phyloP scores from a whole-genome alignment of 2,329 filamentous ascomycete species.

The Aspergillus caelatus region DNA sequence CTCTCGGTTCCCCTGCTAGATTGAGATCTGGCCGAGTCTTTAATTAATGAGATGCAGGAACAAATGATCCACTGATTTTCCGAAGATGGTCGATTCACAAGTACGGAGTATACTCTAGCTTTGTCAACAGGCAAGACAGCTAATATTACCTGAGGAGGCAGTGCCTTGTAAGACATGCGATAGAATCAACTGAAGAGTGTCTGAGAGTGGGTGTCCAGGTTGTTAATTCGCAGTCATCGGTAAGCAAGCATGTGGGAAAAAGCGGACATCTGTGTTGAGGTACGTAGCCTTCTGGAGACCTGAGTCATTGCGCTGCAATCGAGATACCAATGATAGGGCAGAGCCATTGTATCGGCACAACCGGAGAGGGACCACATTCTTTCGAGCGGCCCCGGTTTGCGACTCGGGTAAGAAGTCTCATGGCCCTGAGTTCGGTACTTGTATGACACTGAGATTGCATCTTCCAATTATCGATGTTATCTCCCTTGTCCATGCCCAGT shows the following conservation, averaged over 20 bases:
- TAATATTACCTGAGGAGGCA: not conserved
- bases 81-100: not conserved
- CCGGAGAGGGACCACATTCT: not conserved
- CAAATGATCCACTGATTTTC: slow-evolving; percentile 13
- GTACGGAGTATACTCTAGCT: not conserved
- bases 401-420: slow-evolving; percentile 5
- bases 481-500: not conserved
- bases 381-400: not conserved
- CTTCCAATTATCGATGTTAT: not conserved
- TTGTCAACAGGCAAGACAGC: not conserved
- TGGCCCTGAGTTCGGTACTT: not conserved
- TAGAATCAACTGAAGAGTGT: not conserved
- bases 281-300: slow-evolving; percentile 6
- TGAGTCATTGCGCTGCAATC: not conserved
- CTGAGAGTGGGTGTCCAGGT: not conserved
- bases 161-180: not conserved
- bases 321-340: slow-evolving; percentile 6
- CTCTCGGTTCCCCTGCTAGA: not conserved
- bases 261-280: not conserved
- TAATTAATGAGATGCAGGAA: slow-evolving; percentile 20
- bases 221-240: not conserved
- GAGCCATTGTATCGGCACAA: not conserved
- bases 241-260: not conserved
- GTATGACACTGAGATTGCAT: not conserved
- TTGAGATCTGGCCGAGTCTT: slow-evolving; percentile 19